A percentile compares a stretch with the other conserved stretches of the same genome.
Conservation (phyloP, 108 stramenopile species). For the Skeletonema menzelii region DNA sequence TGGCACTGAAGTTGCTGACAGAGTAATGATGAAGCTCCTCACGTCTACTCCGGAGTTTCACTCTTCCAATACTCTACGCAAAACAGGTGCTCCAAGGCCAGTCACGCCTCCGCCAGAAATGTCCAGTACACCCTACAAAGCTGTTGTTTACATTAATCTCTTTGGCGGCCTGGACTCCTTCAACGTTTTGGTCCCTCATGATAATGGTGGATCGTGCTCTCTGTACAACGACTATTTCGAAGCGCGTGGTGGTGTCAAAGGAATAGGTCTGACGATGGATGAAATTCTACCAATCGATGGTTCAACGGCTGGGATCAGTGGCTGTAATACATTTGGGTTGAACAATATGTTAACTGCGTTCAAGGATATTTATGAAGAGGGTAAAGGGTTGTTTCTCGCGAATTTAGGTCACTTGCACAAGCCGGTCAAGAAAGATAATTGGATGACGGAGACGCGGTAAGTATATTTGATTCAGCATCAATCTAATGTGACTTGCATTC, state of each 20-base stretch:
- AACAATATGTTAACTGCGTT: constrained; percentile 36
- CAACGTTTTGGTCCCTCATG: constrained; percentile 46
- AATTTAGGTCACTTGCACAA: constrained; percentile 47
- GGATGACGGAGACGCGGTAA: constrained; percentile 36
- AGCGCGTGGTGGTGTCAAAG: constrained; percentile 35
- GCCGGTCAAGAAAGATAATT: constrained; percentile 37
- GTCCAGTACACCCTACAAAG: constrained; percentile 44
- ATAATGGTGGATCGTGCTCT: constrained; percentile 4
- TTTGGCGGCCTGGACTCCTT: constrained; percentile 50
- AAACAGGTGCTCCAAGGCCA: constrained; percentile 18
- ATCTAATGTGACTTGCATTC: background rate
- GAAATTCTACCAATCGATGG: constrained; percentile 44
- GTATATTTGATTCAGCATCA: background rate
- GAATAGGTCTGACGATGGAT: constrained; percentile 30
- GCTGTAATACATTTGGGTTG: constrained; percentile 50
- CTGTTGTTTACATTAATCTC: constrained; percentile 44
- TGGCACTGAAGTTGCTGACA: constrained; percentile 27
- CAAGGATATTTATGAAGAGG: constrained; percentile 48
- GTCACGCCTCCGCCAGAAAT: constrained; percentile 33
- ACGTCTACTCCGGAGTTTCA: constrained; percentile 54
- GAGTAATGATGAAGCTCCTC: constrained; percentile 34
- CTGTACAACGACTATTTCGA: constrained; percentile 38
- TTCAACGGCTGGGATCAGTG: constrained; percentile 29
- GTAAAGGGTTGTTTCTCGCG: constrained; percentile 46
- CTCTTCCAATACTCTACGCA: constrained; percentile 35